Evolutionary conservation across 2,329 filamentous ascomycete species (phyloP).

Genomic region (Exophiala bonariae): DNA sequence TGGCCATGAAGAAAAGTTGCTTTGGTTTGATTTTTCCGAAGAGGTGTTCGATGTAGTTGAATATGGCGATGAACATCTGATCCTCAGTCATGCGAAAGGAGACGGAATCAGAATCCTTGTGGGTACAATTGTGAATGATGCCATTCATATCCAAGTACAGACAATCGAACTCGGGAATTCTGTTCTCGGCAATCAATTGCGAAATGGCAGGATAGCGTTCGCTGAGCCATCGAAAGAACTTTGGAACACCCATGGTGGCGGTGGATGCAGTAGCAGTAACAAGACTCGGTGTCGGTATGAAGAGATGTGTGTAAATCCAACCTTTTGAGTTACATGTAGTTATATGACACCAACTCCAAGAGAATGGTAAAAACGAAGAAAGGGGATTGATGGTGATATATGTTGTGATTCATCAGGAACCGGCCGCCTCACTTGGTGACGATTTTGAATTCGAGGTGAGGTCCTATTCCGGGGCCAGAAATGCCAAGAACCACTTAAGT

Average conservation of each 20-base stretch:
- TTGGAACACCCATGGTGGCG: constrained; percentile 67
- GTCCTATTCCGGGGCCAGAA: constrained; percentile 2
- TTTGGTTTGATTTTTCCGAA: constrained; percentile 99
- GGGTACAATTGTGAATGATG: constrained; percentile 99
- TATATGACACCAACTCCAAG: no score
- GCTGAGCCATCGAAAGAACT: constrained; percentile 98
- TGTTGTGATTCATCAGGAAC: constrained; percentile 1
- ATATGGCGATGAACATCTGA: constrained; percentile 99
- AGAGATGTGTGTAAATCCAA: constrained; percentile 1
- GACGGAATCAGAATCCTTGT: constrained; percentile 90
- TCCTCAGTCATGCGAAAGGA: constrained; percentile 94
- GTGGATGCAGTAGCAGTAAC: constrained; percentile 22
- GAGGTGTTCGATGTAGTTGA: constrained; percentile 99
- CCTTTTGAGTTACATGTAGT: no score
- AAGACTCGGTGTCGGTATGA: constrained; percentile 9
- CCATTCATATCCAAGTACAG: constrained; percentile 93
- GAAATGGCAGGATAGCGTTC: constrained; percentile 99
- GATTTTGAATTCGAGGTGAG: not conserved
- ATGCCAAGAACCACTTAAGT: constrained; percentile 12
- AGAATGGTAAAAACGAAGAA: not conserved
- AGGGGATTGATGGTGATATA: not conserved
- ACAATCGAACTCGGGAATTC: constrained; percentile 98
- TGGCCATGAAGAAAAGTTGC: constrained; percentile 99
- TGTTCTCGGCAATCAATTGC: constrained; percentile 96
- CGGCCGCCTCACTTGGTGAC: not conserved